Evolutionary conservation across 305 asterid genomes (phyloP), one percentile per base, ranked within the genome.

Genomic region (Ilex paraguariensis): DNA sequence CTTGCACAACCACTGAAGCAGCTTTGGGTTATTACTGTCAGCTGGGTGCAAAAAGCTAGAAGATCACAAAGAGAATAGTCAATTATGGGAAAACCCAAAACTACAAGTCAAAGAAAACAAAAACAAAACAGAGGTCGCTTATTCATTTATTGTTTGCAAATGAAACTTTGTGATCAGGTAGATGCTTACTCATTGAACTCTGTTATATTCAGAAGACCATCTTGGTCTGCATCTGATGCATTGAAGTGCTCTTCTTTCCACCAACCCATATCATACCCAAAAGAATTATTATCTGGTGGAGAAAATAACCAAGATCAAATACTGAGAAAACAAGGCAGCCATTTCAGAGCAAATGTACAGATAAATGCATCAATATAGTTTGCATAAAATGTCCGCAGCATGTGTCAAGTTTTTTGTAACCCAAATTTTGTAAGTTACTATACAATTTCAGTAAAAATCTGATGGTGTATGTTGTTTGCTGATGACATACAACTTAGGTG

Each of bases 181-280:
- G 67, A 68, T 60, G 71, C 97, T 71, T 81, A 90, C 96, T 90
- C 99, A 59, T 90, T 93, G 75, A 84, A 90, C 77, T 93, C 96
- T 6, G 95, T 84, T 64, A 93, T 64, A 71, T 93, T 90, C 81
- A 93, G 72, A 53, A 64, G 84, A 59, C 95, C 92, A 70, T 93
- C 95, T 49, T 90, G 91, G 78, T 93, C 91, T 9, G 72, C 79
- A 78, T 90, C 97, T 7, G 99, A 80, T 71, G 99, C 96, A 77
- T 86, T 80, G 75, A 93, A 93, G 69, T 93, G 99, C 52, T 83
- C 90, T 82, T 86, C 91, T 77, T 84, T 93, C 99, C 99, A 93
- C 99, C 97, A 93, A 45, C 97, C 97, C 86, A 90, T 84, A 42
- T 93, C 84, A 79, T 86, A 78, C 69, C 96, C 96, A 64, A 79